Evolutionary conservation across 176 grass and related monocot genomes (phyloP).

Genomic region (Bolboschoenus planiculmis): DNA sequence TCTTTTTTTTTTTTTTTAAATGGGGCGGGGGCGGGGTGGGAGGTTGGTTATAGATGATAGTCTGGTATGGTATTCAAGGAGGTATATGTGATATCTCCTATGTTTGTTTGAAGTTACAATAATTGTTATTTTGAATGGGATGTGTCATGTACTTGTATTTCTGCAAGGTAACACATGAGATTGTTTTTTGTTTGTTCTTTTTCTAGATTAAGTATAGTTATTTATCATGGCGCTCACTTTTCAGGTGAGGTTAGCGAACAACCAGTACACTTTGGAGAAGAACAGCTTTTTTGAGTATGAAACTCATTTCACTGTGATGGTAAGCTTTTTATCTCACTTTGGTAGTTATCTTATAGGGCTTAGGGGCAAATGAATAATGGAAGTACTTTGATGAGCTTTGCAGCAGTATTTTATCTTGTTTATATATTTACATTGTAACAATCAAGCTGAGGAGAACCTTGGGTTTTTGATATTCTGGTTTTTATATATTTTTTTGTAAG

Average conservation of each 20-base stretch:
- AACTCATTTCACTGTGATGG: slow-evolving; percentile 99
- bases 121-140: background rate
- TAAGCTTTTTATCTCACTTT: slow-evolving; percentile 20
- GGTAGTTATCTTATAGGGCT: background rate
- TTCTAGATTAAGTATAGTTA: slow-evolving; percentile 17
- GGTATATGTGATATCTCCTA: background rate
- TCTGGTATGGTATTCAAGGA: background rate
- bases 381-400: background rate
- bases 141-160: background rate
- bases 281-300: slow-evolving; percentile 95
- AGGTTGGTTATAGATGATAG: background rate
- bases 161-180: background rate
- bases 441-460: background rate
- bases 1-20: background rate
- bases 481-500: background rate
- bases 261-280: slow-evolving; percentile 85
- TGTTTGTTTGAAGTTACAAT: background rate
- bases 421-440: background rate
- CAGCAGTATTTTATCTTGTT: background rate
- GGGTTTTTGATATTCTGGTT: background rate
- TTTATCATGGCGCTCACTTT: slow-evolving; percentile 35
- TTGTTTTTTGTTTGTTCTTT: slow-evolving; percentile 17
- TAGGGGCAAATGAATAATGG: background rate
- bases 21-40: background rate
- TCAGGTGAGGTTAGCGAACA: slow-evolving; percentile 85